Conservation (phyloP, 2,329 filamentous ascomycete genomes). For the Drechslera avenae region DNA sequence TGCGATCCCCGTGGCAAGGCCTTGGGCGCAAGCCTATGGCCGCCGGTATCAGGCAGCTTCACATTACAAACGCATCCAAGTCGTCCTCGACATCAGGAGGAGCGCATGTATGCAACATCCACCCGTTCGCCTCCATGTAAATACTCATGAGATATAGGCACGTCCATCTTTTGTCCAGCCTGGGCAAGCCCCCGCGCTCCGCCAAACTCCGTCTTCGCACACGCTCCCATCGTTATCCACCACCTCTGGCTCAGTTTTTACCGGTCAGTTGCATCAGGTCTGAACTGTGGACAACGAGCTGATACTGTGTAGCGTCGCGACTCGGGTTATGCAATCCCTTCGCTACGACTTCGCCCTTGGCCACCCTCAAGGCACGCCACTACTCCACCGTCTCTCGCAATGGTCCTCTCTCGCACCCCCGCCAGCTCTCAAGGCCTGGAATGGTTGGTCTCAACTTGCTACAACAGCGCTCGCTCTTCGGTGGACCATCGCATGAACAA, state of each 20-base stretch:
- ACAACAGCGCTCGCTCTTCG: constrained; percentile 54
- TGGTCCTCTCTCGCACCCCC: constrained; percentile 38
- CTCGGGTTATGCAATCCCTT: constrained; percentile 46
- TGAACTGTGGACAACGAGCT: not conserved
- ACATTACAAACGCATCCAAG: constrained; percentile 15
- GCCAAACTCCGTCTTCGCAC: constrained; percentile 14
- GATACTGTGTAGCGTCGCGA: constrained; percentile 35
- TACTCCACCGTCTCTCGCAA: constrained; percentile 50
- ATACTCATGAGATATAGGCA: constrained; percentile 20
- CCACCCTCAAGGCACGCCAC: constrained; percentile 33
- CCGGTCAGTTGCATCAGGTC: constrained; percentile 25
- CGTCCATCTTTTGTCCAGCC: constrained; percentile 25
- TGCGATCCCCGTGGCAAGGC: constrained; percentile 45
- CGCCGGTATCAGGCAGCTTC: constrained; percentile 29
- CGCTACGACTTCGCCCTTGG: constrained; percentile 34
- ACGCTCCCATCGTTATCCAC: constrained; percentile 18
- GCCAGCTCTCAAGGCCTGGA: constrained; percentile 36
- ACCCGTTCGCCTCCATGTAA: not conserved
- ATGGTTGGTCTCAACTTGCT: constrained; percentile 47
- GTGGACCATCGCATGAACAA: constrained; percentile 59
- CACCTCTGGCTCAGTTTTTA: constrained; percentile 20
- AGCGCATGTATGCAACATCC: constrained; percentile 3
- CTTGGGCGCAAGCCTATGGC: constrained; percentile 30
- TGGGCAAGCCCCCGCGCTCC: constrained; percentile 15
- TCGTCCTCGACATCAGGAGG: not conserved